A percentile compares a stretch with the other conserved stretches of the same genome.
Evolutionary conservation across 2,329 filamentous ascomycete genomes (phyloP).

Genomic region (Fusarium keratoplasticum): DNA sequence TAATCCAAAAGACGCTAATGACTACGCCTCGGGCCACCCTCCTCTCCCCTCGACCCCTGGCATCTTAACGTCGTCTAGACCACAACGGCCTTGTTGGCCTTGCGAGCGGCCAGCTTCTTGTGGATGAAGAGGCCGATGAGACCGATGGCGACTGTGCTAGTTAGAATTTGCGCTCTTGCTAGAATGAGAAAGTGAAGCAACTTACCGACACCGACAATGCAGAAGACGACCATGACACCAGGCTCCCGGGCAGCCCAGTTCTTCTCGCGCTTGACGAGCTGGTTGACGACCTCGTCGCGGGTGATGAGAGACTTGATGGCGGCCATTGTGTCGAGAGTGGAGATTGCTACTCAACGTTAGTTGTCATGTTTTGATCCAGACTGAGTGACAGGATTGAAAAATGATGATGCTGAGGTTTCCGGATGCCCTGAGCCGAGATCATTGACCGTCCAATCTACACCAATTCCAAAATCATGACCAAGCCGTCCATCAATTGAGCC

Average conservation of each 20-base stretch:
- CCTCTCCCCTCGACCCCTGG: slow-evolving; percentile 33
- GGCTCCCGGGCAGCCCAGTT: slow-evolving; percentile 54
- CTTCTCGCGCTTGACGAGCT: slow-evolving; percentile 55
- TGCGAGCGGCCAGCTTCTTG: slow-evolving; percentile 49
- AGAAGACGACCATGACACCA: slow-evolving; percentile 58
- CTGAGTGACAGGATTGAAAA: background rate
- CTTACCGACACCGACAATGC: slow-evolving; percentile 56
- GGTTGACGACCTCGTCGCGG: slow-evolving; percentile 52
- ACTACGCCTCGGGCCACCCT: slow-evolving; percentile 38
- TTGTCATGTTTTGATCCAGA: background rate
- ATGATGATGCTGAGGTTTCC: background rate
- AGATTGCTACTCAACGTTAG: slow-evolving; percentile 40
- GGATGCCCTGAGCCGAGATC: slow-evolving; percentile 8
- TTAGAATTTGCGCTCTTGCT: slow-evolving; percentile 29
- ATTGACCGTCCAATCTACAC: slow-evolving; percentile 16
- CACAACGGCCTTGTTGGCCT: slow-evolving; percentile 48
- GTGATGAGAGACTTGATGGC: slow-evolving; percentile 53
- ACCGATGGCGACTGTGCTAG: slow-evolving; percentile 47
- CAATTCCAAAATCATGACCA: slow-evolving; percentile 18
- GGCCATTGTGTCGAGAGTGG: slow-evolving; percentile 53
- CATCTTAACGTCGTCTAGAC: slow-evolving; percentile 32
- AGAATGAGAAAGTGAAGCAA: background rate
- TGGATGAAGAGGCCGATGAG: slow-evolving; percentile 47
- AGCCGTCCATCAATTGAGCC: slow-evolving; percentile 22
- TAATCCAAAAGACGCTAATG: slow-evolving; percentile 30